These are phyloP conservation scores for Leptographium lundbergii DNA, from an alignment of 2,329 filamentous ascomycete species.

Conservation along the genomic window DNA sequence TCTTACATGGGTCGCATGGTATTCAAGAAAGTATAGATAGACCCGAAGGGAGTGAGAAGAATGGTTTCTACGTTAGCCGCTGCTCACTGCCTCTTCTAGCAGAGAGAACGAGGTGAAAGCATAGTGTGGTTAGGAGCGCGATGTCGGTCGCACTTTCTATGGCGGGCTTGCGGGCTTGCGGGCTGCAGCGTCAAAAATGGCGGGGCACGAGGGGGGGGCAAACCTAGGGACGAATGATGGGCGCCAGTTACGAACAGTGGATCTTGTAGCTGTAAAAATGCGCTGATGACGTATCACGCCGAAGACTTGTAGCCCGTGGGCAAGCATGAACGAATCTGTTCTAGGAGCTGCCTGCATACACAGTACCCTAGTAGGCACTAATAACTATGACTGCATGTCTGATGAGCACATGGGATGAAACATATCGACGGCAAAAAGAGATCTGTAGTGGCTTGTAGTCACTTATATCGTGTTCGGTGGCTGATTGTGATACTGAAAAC, in stretches of 20 bases:
- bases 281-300: neutral
- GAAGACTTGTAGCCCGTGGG: neutral
- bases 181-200: neutral
- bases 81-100: neutral
- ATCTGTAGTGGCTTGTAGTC: neutral
- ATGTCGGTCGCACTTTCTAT: slow-evolving; percentile 7
- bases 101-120: neutral
- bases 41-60: neutral
- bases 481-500: no score
- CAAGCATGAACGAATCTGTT: neutral
- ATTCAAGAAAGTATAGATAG: neutral
- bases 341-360: neutral
- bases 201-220: neutral
- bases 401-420: no score
- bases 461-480: no score
- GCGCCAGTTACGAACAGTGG: neutral
- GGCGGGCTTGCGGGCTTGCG: neutral
- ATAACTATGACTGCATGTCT: no score
- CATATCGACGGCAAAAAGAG: no score
- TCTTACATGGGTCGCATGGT: neutral
- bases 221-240: neutral
- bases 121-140: slow-evolving; percentile 3
- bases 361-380: neutral
- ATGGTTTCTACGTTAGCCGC: neutral
- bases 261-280: neutral